Base-by-base conservation (phyloP, 345 rosid species). In the Citrus australasica region DNA sequence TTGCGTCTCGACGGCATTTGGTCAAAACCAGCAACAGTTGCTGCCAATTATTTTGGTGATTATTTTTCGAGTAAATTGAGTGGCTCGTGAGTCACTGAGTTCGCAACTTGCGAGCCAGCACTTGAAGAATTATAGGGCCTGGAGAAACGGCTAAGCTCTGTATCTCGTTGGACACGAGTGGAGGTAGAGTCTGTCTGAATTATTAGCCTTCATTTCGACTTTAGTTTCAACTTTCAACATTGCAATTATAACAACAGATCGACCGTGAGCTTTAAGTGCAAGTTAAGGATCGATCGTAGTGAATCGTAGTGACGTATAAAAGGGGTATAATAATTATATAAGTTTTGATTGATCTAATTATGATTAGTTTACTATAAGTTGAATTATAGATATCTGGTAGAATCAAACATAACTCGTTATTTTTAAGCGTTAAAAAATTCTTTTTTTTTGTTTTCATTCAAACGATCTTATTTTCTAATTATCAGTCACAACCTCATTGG, bases 181-280 rank as follows among this genome's bases (percentile, higher is more conserved):
- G 25, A n/a, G 9, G 21, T n/a, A 56, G 13, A 2, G 5, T 32
- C 33, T 33, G 21, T 58, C 7, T 59, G 76, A 37, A 46, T 75
- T 75, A 32, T 46, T 48, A 16, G 37, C 14, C 37, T 13, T 62
- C 11, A 5, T 62, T 25, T 24, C 27, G 32, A 61, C 9, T 22
- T 27, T 32, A 48, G n/a, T 13, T 70, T 40, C 63, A 58, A 22
- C 16, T n/a, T 70, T 62, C 63, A 35, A 22, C 8, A 59, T 33
- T 58, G 76, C 17, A 72, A 72, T 30, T 28, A 67, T 48, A 9
- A 24, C 25, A 19, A 11, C 0, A 46, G 64, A 61, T 63, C 9
- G 51, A 46, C 14, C 51, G 51, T n/a, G 53, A 69, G 74, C 79
- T 75, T 82, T 76, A 58, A 75, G 74, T 82, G 67, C 46, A 37